These are phyloP conservation scores for Penicillium turbatum DNA, from an alignment of 495 filamentous ascomycete species.

Conservation along the genomic window DNA sequence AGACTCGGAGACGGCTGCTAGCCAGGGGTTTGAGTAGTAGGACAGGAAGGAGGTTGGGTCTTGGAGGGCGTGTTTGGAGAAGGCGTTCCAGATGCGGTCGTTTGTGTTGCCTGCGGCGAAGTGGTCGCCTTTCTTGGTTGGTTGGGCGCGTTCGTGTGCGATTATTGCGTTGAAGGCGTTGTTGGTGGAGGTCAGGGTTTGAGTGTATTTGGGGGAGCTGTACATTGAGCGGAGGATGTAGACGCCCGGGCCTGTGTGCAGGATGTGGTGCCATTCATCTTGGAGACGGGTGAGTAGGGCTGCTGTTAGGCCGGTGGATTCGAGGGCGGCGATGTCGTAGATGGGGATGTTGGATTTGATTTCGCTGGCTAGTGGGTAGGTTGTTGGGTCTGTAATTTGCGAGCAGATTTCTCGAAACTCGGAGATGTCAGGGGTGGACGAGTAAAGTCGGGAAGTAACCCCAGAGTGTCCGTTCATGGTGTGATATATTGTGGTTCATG, in stretches of 20 bases:
- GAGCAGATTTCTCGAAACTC: slow-evolving; percentile 44
- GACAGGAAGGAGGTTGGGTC: slow-evolving; percentile 44
- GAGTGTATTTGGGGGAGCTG: slow-evolving; percentile 18
- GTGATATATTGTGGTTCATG: not conserved
- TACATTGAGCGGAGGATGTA: slow-evolving; percentile 49
- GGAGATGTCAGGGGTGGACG: slow-evolving; percentile 21
- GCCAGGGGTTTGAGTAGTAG: slow-evolving; percentile 54
- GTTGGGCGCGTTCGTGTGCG: slow-evolving; percentile 25
- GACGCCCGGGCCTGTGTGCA: slow-evolving; percentile 49
- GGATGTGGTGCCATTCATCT: slow-evolving; percentile 54
- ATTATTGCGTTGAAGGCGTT: slow-evolving; percentile 44
- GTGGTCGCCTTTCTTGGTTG: slow-evolving; percentile 47
- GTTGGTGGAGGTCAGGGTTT: slow-evolving; percentile 38
- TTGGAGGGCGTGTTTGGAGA: slow-evolving; percentile 48
- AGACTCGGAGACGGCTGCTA: slow-evolving; percentile 38
- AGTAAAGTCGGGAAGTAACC: slow-evolving; percentile 25
- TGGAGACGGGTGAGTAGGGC: slow-evolving; percentile 33
- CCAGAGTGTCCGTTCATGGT: slow-evolving; percentile 12
- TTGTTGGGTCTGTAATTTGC: slow-evolving; percentile 25
- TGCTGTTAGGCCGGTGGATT: slow-evolving; percentile 15
- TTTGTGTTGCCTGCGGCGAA: slow-evolving; percentile 47
- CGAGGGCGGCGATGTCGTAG: slow-evolving; percentile 40
- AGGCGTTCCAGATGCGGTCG: slow-evolving; percentile 56
- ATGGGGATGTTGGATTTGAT: slow-evolving; percentile 49
- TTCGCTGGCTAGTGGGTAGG: slow-evolving; percentile 41